Evolutionary conservation across 108 stramenopile genomes (phyloP).

Genomic region (Parietichytrium sp.): DNA sequence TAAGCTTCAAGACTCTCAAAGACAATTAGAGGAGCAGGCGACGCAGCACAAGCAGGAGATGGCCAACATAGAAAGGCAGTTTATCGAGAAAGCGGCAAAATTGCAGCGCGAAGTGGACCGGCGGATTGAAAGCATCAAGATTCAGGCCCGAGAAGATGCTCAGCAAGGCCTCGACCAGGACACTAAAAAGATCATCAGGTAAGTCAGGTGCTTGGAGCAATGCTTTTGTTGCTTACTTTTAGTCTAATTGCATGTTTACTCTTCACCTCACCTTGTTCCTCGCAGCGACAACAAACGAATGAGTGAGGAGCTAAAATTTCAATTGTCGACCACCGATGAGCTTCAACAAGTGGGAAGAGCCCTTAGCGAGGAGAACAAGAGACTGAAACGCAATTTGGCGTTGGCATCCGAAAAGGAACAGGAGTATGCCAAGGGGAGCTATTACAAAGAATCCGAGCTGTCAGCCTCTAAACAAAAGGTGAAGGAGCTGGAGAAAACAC

Average conservation of each 20-base stretch:
- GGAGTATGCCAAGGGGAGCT: conserved; percentile 51
- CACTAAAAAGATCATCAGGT: conserved; percentile 51
- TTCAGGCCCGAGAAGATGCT: conserved; percentile 56
- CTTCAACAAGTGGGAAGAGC: conserved; percentile 46
- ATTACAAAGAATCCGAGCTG: conserved; percentile 25
- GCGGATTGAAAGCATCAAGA: background rate
- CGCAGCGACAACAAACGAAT: conserved; percentile 59
- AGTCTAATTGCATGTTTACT: no score
- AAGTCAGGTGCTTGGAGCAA: no score
- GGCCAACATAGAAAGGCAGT: conserved; percentile 47
- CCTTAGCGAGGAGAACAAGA: conserved; percentile 43
- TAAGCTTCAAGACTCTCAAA: conserved; percentile 50
- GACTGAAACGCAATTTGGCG: conserved; percentile 42
- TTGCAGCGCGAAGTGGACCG: conserved; percentile 20
- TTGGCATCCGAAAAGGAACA: conserved; percentile 57
- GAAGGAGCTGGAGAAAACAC: conserved; percentile 26
- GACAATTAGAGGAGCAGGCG: conserved; percentile 38
- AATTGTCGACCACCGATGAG: conserved; percentile 52
- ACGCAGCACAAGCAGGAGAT: conserved; percentile 39
- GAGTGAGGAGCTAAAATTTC: conserved; percentile 61
- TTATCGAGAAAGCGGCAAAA: conserved; percentile 48
- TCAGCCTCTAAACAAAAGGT: conserved; percentile 41
- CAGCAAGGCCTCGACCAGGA: conserved; percentile 52
- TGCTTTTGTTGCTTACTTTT: no score
- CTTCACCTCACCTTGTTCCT: no score